These are phyloP conservation scores for Antitrichia curtipendula DNA, from an alignment of 225 moss, liverwort and hornwort species.

Conservation along the genomic window DNA sequence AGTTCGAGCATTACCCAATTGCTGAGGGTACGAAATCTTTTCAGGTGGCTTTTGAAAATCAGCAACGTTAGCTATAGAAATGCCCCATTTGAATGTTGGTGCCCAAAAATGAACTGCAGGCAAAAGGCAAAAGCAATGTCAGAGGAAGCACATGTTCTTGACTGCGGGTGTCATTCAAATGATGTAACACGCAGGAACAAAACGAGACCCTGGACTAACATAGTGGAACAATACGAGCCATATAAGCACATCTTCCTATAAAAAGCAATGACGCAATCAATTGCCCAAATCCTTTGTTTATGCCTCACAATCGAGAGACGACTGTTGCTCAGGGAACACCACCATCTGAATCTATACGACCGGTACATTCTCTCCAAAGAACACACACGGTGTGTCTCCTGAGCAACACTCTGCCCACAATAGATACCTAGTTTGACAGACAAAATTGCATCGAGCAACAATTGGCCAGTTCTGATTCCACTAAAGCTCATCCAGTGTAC, in stretches of 20 bases:
- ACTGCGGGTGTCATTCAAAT: neutral
- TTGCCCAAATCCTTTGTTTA: neutral
- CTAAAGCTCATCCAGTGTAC: neutral
- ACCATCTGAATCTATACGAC: neutral
- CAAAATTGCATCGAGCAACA: neutral
- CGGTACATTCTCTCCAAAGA: neutral
- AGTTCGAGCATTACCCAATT: conserved; percentile 40
- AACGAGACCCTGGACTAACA: neutral
- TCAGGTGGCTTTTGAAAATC: conserved; percentile 90
- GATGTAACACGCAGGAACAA: neutral
- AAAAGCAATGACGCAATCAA: neutral
- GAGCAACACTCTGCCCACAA: neutral
- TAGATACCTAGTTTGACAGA: neutral
- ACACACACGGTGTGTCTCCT: neutral
- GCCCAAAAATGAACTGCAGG: conserved; percentile 98
- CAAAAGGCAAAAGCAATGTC: neutral
- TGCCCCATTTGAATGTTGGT: conserved; percentile 97
- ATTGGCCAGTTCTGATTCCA: neutral
- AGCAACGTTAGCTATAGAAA: conserved; percentile 86
- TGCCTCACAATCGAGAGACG: neutral
- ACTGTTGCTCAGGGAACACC: neutral
- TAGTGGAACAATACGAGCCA: neutral
- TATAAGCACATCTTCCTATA: neutral
- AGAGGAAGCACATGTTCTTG: neutral
- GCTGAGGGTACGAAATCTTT: conserved; percentile 84